Evolutionary conservation across 805 yeast species (phyloP), one percentile per base, ranked within the genome.

Genomic region (Wickerhamomyces kurtzmanii): DNA sequence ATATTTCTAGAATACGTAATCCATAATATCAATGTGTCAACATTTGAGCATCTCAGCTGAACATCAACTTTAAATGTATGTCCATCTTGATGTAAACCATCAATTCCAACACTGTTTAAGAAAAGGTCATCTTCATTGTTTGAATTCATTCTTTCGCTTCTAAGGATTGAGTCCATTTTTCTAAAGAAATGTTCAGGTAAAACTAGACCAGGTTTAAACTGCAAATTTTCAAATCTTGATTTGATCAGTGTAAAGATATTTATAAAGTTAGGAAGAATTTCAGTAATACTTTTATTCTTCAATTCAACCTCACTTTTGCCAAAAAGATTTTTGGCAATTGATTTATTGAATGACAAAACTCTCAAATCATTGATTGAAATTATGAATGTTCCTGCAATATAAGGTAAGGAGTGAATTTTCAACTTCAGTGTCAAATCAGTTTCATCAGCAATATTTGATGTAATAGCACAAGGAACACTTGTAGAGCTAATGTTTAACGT

Each of bases 161-260:
- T 39, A 20, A 33, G 37, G 32, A 33, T 35, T 32, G 34, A 56
- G 38, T 30, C 65, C 59, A 73, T 63, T 38, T 76, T 75, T 36
- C 96, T 67, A 56, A 89, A 86, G 47, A 81, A 79, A 53, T 86
- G 96, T 51, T 87, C 97, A 0, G 96, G 94, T 9, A 87, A 57
- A 0, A 87, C 95, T 28, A 83, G 54, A 1, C 96, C 96, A 0
- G 79, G 71, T 18, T 54, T 36, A 11, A 63, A 45, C 31, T 48
- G 53, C 35, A 69, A 34, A 12, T 54, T 43, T 16, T 65, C 59
- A 37, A 60, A 58, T 18, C 64, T 57, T 6, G 28, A 34, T 11
- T 28, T 28, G 13, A 59, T 49, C 23, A 42, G 49, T 5, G 43
- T 36, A 28, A 63, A 47, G 6, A 60, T 43, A 11, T 53, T 50